Evolutionary conservation across 148 eudicot genomes (phyloP), one percentile per base, ranked within the genome.

Genomic region (Gaultheria prostrata): DNA sequence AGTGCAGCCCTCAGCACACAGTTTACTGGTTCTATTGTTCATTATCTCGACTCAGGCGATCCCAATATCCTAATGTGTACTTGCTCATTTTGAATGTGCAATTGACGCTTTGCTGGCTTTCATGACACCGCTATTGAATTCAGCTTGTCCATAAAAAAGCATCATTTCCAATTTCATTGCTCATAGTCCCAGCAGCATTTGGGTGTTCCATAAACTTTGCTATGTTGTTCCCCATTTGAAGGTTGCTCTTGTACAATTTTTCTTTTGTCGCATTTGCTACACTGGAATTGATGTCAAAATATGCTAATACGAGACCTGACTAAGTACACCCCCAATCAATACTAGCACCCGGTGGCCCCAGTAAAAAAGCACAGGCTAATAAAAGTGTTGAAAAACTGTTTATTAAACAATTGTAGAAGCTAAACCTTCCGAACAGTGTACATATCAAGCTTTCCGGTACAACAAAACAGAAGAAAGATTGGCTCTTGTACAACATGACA

Each of bases 361-460:
- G 70, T 26, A 24, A 59, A 21, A 43, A 30, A 15, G 17, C 11
- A 45, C 20, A 46, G 28, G 35, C 49, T 13, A 33, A 21, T 39
- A 9, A 8, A 8, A 21, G 10, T 26, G 72, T 14, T 17, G 69
- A 39, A 39, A 9, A 24, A 45, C 54, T n/a, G 28, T 45, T 33
- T 35, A n/a, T 63, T 26, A 20, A 80, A 46, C 59, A 15, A 80
- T 80, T 63, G 13, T 48, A 48, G 26, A 67, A 67, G 83, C 83
- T 80, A 48, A 48, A 15, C 43, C 33, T 10, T 80, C 30, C 6
- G n/a, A 6, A 26, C 83, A 43, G 26, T 14, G n/a, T 67, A 48
- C 39, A 78, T 43, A 46, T 48, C 28, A 65, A 80, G 59, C 73
- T 69, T 63, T 65, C 43, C 45, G 21, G 39, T 30, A 54, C 20